Evolutionary conservation across 2,329 filamentous ascomycete species (phyloP).

Genomic region (Tolypocladium ovalisporum): DNA sequence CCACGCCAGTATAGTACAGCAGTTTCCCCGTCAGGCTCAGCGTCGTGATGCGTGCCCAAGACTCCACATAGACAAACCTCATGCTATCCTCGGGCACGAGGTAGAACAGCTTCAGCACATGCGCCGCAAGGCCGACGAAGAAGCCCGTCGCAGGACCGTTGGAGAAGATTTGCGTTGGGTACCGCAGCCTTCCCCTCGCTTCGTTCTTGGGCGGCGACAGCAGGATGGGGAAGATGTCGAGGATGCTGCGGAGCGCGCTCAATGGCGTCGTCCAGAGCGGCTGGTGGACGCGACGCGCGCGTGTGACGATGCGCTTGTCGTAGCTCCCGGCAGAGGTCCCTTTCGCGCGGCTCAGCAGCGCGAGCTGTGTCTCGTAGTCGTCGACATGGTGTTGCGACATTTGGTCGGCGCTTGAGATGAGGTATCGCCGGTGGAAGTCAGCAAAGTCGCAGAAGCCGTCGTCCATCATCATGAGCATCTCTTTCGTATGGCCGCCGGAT

Average conservation of each 20-base stretch:
- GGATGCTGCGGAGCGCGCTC: conserved; percentile 55
- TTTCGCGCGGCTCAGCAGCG: conserved; percentile 8
- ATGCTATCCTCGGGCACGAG: conserved; percentile 43
- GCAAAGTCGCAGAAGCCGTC: conserved; percentile 39
- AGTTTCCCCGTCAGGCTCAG: conserved; percentile 79
- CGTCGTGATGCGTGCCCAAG: conserved; percentile 74
- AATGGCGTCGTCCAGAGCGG: conserved; percentile 61
- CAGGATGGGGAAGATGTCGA: conserved; percentile 49
- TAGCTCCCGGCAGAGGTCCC: conserved; percentile 35
- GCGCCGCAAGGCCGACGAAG: conserved; percentile 49
- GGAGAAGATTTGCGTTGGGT: conserved; percentile 68
- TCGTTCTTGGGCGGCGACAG: conserved; percentile 17
- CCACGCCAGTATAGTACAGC: conserved; percentile 50
- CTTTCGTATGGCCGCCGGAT: conserved; percentile 86
- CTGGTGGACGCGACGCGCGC: conserved; percentile 77
- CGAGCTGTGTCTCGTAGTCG: conserved; percentile 26
- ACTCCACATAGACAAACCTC: conserved; percentile 79
- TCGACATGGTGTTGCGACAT: conserved; percentile 60
- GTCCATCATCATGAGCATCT: conserved; percentile 80
- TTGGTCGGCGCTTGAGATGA: conserved; percentile 66
- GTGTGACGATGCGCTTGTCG: conserved; percentile 56
- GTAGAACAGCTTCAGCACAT: conserved; percentile 34
- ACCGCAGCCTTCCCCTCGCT: conserved; percentile 18
- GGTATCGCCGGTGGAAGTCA: conserved; percentile 63
- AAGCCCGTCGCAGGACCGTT: conserved; percentile 87